phyloP scores from a whole-genome alignment of 2,329 filamentous ascomycete species.

The Trichophyton equinum region DNA sequence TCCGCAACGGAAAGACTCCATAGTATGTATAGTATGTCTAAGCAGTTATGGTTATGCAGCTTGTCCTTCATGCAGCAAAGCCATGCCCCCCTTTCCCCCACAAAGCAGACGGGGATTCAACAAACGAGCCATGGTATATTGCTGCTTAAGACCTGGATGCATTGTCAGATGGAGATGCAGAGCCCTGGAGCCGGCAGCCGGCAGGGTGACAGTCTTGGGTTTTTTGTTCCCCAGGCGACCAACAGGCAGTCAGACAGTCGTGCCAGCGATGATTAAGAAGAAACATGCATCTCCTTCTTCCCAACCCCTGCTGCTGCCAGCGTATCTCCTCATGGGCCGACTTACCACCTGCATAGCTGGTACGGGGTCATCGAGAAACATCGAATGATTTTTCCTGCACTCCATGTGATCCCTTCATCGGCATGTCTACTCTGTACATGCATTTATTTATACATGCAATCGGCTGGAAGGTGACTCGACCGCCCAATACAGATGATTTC shows the following conservation, averaged over 20 bases:
- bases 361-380: neutral
- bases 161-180: neutral
- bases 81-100: neutral
- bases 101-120: neutral
- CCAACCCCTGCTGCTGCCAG: neutral
- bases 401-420: neutral
- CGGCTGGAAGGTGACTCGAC: neutral
- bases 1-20: neutral
- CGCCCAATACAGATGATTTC: neutral
- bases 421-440: neutral
- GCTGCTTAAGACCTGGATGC: neutral
- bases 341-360: neutral
- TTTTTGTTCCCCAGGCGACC: neutral
- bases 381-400: neutral
- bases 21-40: neutral
- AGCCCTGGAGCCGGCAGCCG: neutral
- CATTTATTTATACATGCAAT: neutral
- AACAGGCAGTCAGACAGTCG: neutral
- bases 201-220: neutral
- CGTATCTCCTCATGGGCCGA: neutral
- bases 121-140: neutral
- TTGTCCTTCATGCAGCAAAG: neutral
- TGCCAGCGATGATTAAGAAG: neutral
- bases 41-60: neutral
- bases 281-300: neutral